Evolutionary conservation across 2,329 filamentous ascomycete genomes (phyloP).

Genomic region (Huntiella decipiens): DNA sequence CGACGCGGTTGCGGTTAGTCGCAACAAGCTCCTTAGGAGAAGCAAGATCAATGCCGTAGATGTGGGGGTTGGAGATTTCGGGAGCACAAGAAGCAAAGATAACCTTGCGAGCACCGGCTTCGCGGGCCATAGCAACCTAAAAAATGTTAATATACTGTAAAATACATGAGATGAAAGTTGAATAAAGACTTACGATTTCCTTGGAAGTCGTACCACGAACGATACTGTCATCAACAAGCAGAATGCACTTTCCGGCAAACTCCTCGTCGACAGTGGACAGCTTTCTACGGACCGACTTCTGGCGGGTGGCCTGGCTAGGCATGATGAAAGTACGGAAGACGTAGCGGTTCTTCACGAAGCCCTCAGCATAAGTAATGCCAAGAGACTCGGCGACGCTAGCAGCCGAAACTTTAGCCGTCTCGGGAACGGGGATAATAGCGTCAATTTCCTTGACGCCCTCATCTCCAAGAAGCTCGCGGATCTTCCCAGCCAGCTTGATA

Average conservation of each 20-base stretch:
- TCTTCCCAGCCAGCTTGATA: conserved; percentile 54
- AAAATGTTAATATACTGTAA: not conserved
- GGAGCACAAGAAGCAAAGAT: conserved; percentile 71
- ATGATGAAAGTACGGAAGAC: conserved; percentile 68
- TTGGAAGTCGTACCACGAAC: conserved; percentile 66
- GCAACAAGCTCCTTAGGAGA: conserved; percentile 24
- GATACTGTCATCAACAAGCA: conserved; percentile 78
- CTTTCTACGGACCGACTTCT: conserved; percentile 79
- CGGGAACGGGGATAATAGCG: conserved; percentile 22
- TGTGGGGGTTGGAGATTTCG: conserved; percentile 67
- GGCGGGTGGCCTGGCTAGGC: conserved; percentile 55
- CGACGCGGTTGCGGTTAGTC: conserved; percentile 21
- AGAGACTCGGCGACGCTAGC: conserved; percentile 56
- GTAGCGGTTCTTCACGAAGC: conserved; percentile 79
- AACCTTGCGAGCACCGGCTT: conserved; percentile 65
- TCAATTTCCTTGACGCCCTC: conserved; percentile 61
- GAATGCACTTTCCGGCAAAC: conserved; percentile 61
- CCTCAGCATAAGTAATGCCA: conserved; percentile 59
- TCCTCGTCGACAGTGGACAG: conserved; percentile 72
- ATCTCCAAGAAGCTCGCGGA: conserved; percentile 47
- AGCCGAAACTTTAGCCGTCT: conserved; percentile 61
- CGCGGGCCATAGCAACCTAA: conserved; percentile 49
- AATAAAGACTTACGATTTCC: conserved; percentile 19
- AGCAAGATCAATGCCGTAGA: conserved; percentile 35
- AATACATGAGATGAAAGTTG: not conserved